These are phyloP conservation scores for Kitagawia praeruptora DNA, from an alignment of 129 eudicot species.

Conservation along the genomic window DNA sequence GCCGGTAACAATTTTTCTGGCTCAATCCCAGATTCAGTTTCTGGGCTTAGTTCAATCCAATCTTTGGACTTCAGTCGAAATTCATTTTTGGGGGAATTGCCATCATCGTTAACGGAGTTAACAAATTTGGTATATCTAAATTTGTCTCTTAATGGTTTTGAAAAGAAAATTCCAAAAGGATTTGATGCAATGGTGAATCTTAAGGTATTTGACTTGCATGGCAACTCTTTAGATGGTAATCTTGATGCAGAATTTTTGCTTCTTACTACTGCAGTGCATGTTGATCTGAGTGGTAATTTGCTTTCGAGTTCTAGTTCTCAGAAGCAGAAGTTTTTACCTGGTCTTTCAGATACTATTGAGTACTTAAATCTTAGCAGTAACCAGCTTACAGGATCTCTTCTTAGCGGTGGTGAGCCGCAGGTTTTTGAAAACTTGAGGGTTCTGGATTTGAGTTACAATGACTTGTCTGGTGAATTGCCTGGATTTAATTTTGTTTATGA, in stretches of 20 bases:
- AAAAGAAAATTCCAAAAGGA: slow-evolving; percentile 61
- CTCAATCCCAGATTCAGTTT: slow-evolving; percentile 59
- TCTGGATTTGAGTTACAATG: slow-evolving; percentile 90
- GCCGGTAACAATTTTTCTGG: slow-evolving; percentile 91
- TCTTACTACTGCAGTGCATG: slow-evolving; percentile 61
- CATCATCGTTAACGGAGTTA: slow-evolving; percentile 42
- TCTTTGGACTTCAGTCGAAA: slow-evolving; percentile 83
- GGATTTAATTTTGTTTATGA: slow-evolving; percentile 86
- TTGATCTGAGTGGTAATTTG: slow-evolving; percentile 81
- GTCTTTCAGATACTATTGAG: slow-evolving; percentile 65
- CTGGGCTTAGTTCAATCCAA: slow-evolving; percentile 57
- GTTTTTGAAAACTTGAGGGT: slow-evolving; percentile 62
- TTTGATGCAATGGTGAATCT: slow-evolving; percentile 51
- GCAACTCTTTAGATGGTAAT: slow-evolving; percentile 68
- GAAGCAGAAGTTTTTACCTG: slow-evolving; percentile 44
- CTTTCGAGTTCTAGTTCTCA: slow-evolving; percentile 40
- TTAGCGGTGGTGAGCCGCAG: slow-evolving; percentile 51
- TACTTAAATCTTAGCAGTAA: slow-evolving; percentile 83
- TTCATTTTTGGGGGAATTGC: slow-evolving; percentile 64
- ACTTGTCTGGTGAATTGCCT: slow-evolving; percentile 84
- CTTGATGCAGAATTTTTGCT: slow-evolving; percentile 64
- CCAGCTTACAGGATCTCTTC: slow-evolving; percentile 69
- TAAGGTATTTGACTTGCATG: slow-evolving; percentile 85
- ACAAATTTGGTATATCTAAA: slow-evolving; percentile 58
- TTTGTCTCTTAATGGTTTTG: slow-evolving; percentile 53